phyloP scores from a whole-genome alignment of 2,329 filamentous ascomycete genomes.

The Penicillium glabrum region DNA sequence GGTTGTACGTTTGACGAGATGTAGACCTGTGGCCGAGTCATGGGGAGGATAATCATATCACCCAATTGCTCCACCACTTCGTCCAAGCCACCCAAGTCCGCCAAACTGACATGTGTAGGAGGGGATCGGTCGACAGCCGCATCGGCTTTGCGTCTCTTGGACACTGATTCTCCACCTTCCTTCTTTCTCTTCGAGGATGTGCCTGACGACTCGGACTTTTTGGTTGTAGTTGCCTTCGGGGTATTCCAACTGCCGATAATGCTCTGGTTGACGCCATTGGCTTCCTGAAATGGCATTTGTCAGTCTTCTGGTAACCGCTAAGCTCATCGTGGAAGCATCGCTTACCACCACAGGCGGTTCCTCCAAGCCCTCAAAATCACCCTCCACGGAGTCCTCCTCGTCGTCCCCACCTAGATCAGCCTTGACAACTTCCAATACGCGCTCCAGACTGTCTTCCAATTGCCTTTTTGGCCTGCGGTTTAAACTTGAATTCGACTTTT shows the following conservation, averaged over 20 bases:
- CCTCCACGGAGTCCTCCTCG: constrained; percentile 51
- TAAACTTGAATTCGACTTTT: constrained; percentile 81
- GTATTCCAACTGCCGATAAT: constrained; percentile 61
- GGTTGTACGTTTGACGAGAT: constrained; percentile 65
- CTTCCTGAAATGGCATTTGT: constrained; percentile 36
- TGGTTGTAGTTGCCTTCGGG: constrained; percentile 24
- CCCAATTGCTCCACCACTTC: constrained; percentile 68
- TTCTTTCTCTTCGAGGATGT: constrained; percentile 56
- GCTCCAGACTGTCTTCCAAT: constrained; percentile 81
- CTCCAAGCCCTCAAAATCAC: constrained; percentile 52
- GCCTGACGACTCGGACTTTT: constrained; percentile 32
- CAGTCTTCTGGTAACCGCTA: neutral
- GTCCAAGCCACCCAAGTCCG: constrained; percentile 75
- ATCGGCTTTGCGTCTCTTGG: constrained; percentile 64
- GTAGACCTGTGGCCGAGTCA: constrained; percentile 68
- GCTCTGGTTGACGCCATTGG: constrained; percentile 66
- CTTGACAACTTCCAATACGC: constrained; percentile 72
- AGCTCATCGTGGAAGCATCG: neutral
- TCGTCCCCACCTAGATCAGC: constrained; percentile 60
- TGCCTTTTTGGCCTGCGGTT: constrained; percentile 78
- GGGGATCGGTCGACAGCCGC: constrained; percentile 62
- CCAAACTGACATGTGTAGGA: constrained; percentile 65
- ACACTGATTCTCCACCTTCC: constrained; percentile 64
- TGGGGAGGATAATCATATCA: constrained; percentile 70
- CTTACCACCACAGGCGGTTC: constrained; percentile 35